Conservation (phyloP, 2,329 filamentous ascomycete species). For the Chrysosporium queenslandicum region DNA sequence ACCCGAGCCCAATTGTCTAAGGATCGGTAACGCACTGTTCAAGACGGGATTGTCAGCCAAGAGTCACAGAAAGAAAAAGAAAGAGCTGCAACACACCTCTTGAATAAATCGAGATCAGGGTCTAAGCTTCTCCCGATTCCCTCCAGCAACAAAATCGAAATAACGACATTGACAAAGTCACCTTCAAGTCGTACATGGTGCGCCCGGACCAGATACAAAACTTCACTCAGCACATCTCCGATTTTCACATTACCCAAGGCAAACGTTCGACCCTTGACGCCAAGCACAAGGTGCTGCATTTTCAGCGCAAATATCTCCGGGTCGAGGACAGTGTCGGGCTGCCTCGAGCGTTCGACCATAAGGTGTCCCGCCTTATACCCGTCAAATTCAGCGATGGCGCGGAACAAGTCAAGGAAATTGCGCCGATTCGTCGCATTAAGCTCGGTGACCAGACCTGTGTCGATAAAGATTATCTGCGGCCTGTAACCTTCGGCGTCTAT, state of each 20-base stretch:
- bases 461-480: conserved; percentile 93
- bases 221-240: conserved; percentile 84
- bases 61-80: neutral
- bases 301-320: conserved; percentile 84
- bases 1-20: conserved; percentile 69
- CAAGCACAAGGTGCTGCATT: conserved; percentile 91
- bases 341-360: conserved; percentile 91
- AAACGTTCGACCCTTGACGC: conserved; percentile 82
- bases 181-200: conserved; percentile 94
- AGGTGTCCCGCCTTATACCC: conserved; percentile 89
- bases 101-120: conserved; percentile 77
- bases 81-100: conserved; percentile 44
- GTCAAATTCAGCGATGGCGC: conserved; percentile 90
- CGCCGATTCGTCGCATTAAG: conserved; percentile 73
- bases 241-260: conserved; percentile 92
- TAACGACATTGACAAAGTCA: conserved; percentile 96
- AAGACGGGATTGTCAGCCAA: conserved; percentile 20
- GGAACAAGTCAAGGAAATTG: conserved; percentile 95
- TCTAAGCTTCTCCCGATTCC: conserved; percentile 84
- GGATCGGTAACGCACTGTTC: conserved; percentile 71
- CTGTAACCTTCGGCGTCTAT: conserved; percentile 82
- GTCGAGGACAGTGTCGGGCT: conserved; percentile 81
- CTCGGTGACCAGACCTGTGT: conserved; percentile 90
- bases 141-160: conserved; percentile 85
- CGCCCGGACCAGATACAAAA: conserved; percentile 77